Evolutionary conservation across 352 stramenopile genomes (phyloP), one percentile per base, ranked within the genome.

Genomic region (Globisporangium carolinianum): DNA sequence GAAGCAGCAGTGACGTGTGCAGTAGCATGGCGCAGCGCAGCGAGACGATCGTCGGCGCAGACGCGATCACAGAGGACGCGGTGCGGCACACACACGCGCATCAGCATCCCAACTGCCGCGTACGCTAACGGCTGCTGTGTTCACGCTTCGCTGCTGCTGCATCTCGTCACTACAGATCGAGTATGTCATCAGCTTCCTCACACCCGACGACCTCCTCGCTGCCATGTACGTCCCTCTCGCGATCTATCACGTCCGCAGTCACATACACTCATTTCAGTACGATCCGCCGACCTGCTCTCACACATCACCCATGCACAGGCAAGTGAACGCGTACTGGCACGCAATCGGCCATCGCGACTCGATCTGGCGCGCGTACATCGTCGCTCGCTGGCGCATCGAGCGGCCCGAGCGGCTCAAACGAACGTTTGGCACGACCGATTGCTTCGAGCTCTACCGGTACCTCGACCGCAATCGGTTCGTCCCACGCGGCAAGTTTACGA

Each of bases 401-500:
- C 68, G 64, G 0, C 75, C 75, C 6, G 72, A 80, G 48, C 64
- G 71, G 6, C 57, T 87, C 11, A 63, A 73, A 51, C 73, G 73
- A 36, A 72, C 67, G 18, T 76, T 67, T 14, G 73, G 69, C 24
- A 87, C 76, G 1, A 55, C 67, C 14, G 72, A 76, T 52, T 88
- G 77, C 52, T 65, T 68, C 7, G 72, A 87, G 49, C 68, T 91
- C 14, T 91, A 86, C 56, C 56, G 61, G 39, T 87, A 86, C 43
- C 63, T 91, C 18, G 69, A 86, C 11, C 71, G 72, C 32, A 79
- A 76, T 35, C 64, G 70, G 2, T 83, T 78, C 51, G 59, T 87
- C 45, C 81, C 81, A 0, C 73, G 71, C 8, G 79, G 75, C 51
- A 83, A 83, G 51, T 91, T 80, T 61, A 86, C 79, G 7, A 79